phyloP scores from a whole-genome alignment of 495 filamentous ascomycete genomes.

The Cladorrhinum samala region DNA sequence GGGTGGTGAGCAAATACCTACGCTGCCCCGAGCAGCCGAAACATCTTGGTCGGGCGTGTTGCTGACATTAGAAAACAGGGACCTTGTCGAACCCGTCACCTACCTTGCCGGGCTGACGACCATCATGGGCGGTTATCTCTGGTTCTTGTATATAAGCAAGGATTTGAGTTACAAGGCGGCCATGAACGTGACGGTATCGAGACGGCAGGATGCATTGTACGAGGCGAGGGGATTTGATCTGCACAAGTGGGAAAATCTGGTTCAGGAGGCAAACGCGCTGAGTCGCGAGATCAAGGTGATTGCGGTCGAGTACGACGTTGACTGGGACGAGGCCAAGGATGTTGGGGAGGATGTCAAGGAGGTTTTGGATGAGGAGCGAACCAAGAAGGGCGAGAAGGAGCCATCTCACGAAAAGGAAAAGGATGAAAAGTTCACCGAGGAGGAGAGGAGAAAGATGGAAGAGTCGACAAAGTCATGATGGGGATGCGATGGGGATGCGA shows the following conservation, averaged over 20 bases:
- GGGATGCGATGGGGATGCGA: neutral
- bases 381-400: slow-evolving; percentile 28
- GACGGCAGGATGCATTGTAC: slow-evolving; percentile 73
- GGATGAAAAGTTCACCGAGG: slow-evolving; percentile 45
- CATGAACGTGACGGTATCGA: slow-evolving; percentile 76
- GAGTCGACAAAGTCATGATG: slow-evolving; percentile 9
- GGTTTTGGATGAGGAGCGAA: slow-evolving; percentile 58
- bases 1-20: slow-evolving; percentile 47
- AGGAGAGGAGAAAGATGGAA: slow-evolving; percentile 36
- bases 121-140: slow-evolving; percentile 84
- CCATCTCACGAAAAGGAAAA: slow-evolving; percentile 29
- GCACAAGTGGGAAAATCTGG: slow-evolving; percentile 65
- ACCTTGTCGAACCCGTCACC: slow-evolving; percentile 85
- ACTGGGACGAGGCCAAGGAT: slow-evolving; percentile 81
- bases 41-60: neutral
- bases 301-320: slow-evolving; percentile 86
- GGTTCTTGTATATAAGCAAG: slow-evolving; percentile 89
- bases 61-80: slow-evolving; percentile 34
- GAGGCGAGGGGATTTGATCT: slow-evolving; percentile 67
- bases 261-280: slow-evolving; percentile 77
- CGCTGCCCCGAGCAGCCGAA: neutral
- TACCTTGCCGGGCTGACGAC: slow-evolving; percentile 78
- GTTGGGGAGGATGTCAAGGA: slow-evolving; percentile 67
- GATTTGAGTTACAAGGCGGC: slow-evolving; percentile 81
- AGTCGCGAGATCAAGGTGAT: slow-evolving; percentile 74